These are phyloP conservation scores for Zygnema cylindricum DNA, from an alignment of 139 green algal genomes.

Conservation along the genomic window DNA sequence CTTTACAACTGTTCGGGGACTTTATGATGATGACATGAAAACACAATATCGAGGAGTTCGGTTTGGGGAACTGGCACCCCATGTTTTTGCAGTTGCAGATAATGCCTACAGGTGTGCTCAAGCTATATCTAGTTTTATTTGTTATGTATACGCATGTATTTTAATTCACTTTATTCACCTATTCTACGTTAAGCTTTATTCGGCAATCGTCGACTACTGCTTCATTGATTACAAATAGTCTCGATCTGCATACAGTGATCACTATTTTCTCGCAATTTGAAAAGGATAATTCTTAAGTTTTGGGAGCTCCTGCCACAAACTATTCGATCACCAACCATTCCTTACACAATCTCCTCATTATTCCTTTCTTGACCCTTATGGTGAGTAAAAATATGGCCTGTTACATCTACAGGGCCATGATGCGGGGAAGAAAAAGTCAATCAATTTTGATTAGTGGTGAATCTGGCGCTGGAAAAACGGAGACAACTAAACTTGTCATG, in stretches of 20 bases:
- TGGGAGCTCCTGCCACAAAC: too few relatives aligned
- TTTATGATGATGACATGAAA: slow-evolving; percentile 84
- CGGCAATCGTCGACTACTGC: neutral
- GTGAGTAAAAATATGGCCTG: too few relatives aligned
- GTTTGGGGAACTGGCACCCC: slow-evolving; percentile 87
- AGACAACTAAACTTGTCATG: slow-evolving; percentile 99
- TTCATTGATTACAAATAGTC: too few relatives aligned
- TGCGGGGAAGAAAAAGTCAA: slow-evolving; percentile 52
- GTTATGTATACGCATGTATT: too few relatives aligned
- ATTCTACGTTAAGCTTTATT: neutral
- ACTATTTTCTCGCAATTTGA: too few relatives aligned
- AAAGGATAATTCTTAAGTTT: too few relatives aligned
- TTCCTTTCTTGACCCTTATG: too few relatives aligned
- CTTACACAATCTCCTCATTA: too few relatives aligned
- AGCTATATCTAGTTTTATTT: too few relatives aligned
- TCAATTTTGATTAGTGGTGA: slow-evolving; percentile 79
- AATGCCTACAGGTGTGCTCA: slow-evolving; percentile 68
- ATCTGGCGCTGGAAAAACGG: slow-evolving; percentile 97
- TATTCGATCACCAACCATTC: too few relatives aligned
- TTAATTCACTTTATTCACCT: too few relatives aligned
- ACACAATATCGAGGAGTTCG: slow-evolving; percentile 74
- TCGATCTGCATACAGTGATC: too few relatives aligned
- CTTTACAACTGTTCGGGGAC: slow-evolving; percentile 73
- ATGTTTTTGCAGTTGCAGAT: slow-evolving; percentile 84
- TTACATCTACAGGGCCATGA: slow-evolving; percentile 52